Conservation (phyloP, 2,329 filamentous ascomycete species). For the Grosmannia penicillata region DNA sequence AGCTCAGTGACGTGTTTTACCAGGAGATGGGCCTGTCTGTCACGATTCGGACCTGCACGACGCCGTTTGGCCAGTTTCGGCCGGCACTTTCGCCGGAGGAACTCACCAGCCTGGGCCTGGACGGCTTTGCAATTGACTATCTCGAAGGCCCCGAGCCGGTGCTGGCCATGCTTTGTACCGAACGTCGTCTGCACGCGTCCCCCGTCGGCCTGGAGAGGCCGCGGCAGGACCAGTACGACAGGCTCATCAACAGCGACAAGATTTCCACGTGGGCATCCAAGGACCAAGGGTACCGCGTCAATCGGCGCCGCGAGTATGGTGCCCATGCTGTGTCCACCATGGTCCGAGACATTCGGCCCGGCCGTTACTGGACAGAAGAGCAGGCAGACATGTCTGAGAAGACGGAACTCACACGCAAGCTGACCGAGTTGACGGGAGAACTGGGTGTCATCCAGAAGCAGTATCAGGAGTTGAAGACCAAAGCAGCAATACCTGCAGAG, state of each 20-base stretch:
- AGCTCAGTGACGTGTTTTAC: slow-evolving; percentile 52
- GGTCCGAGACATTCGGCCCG: slow-evolving; percentile 43
- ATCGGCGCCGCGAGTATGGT: slow-evolving; percentile 68
- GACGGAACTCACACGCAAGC: slow-evolving; percentile 38
- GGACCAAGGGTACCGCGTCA: slow-evolving; percentile 46
- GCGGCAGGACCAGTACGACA: slow-evolving; percentile 50
- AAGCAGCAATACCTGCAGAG: slow-evolving; percentile 21
- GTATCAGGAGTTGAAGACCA: slow-evolving; percentile 19
- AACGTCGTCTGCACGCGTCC: slow-evolving; percentile 51
- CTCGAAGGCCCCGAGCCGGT: slow-evolving; percentile 71
- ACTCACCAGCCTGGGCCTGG: slow-evolving; percentile 48
- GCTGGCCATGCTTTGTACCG: slow-evolving; percentile 73
- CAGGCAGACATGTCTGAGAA: slow-evolving; percentile 57
- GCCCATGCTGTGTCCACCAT: slow-evolving; percentile 55
- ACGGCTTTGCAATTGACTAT: slow-evolving; percentile 67
- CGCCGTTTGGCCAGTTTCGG: slow-evolving; percentile 37
- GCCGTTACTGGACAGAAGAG: slow-evolving; percentile 61
- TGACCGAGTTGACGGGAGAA: slow-evolving; percentile 27
- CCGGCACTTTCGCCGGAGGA: slow-evolving; percentile 40
- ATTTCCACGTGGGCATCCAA: slow-evolving; percentile 60
- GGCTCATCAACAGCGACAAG: slow-evolving; percentile 39
- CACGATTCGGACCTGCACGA: slow-evolving; percentile 49
- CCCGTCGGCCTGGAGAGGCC: slow-evolving; percentile 52
- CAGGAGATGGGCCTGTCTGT: slow-evolving; percentile 52
- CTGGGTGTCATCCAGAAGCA: slow-evolving; percentile 19